These are phyloP conservation scores for Sinapis alba DNA, from an alignment of 441 rosid species.

Conservation along the genomic window DNA sequence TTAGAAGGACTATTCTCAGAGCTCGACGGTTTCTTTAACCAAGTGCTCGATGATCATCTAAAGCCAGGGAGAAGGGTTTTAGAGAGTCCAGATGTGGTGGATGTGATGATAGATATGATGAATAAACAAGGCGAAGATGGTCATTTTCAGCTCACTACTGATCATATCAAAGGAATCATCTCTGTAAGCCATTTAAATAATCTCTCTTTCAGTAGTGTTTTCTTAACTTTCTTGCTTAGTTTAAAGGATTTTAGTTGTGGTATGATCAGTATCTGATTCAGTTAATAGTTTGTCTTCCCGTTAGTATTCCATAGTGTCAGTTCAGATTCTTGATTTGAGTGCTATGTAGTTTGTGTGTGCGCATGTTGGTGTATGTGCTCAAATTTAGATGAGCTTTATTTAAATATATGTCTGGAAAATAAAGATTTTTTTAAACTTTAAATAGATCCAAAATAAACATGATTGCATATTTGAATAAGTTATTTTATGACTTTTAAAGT, in stretches of 20 bases:
- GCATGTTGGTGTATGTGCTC: background rate
- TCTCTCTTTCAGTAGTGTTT: background rate
- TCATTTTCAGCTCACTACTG: slow-evolving; percentile 38
- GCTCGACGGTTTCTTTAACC: slow-evolving; percentile 43
- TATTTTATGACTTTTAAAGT: background rate
- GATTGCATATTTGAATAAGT: background rate
- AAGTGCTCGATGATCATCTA: slow-evolving; percentile 54
- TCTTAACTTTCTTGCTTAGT: background rate
- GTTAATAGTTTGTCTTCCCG: background rate
- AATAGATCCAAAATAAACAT: background rate
- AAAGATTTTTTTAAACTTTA: background rate
- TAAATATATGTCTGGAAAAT: background rate
- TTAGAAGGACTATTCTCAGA: slow-evolving; percentile 41
- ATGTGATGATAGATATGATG: slow-evolving; percentile 38
- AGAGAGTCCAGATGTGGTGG: slow-evolving; percentile 49
- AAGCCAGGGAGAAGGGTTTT: slow-evolving; percentile 34
- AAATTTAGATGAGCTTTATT: background rate
- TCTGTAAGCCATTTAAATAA: slow-evolving; percentile 40
- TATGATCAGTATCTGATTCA: background rate
- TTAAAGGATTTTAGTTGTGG: background rate
- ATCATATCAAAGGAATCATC: slow-evolving; percentile 51
- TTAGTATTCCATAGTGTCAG: background rate
- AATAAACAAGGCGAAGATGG: slow-evolving; percentile 31
- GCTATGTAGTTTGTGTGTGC: background rate
- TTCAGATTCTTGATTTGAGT: background rate